Percentiles rank a stretch among this genome's conserved stretches.
phyloP scores from a whole-genome alignment of 108 stramenopile genomes.

The Epithemia pelagica region DNA sequence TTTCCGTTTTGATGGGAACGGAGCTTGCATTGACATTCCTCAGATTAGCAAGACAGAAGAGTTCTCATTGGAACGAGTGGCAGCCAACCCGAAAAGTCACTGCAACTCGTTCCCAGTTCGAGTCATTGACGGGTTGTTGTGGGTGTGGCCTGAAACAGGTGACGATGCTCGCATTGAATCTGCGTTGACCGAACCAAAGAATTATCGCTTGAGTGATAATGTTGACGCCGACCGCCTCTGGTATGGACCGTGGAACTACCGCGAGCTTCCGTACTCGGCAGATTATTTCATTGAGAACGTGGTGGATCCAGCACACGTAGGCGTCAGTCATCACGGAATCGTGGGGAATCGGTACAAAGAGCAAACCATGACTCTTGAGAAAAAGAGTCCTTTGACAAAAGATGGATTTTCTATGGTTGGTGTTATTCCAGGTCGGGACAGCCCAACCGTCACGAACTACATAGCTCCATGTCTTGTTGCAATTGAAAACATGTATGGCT shows the following conservation, averaged over 20 bases:
- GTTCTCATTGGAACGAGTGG: constrained; percentile 4
- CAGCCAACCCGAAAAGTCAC: constrained; percentile 22
- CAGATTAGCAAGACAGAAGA: constrained; percentile 8
- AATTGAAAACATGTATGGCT: constrained; percentile 4
- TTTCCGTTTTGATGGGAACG: constrained; percentile 49
- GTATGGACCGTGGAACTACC: constrained; percentile 23
- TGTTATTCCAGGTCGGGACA: not conserved
- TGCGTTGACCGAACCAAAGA: not conserved
- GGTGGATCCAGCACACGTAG: constrained; percentile 21
- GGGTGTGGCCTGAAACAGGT: constrained; percentile 26
- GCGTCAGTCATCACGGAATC: constrained; percentile 21
- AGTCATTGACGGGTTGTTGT: constrained; percentile 21
- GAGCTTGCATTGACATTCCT: constrained; percentile 12
- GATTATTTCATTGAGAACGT: constrained; percentile 36
- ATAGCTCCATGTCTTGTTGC: constrained; percentile 13
- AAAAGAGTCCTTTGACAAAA: constrained; percentile 9
- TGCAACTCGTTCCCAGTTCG: constrained; percentile 24
- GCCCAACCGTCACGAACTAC: constrained; percentile 8
- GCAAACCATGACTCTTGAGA: constrained; percentile 10
- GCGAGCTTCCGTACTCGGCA: constrained; percentile 23
- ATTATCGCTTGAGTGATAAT: not conserved
- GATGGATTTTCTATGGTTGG: constrained; percentile 17
- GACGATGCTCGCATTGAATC: constrained; percentile 19
- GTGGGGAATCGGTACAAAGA: constrained; percentile 23
- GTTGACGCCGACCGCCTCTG: constrained; percentile 10